These are phyloP conservation scores for Meripilus lineatus DNA, from an alignment of 1,284 basidiomycete species.

Conservation along the genomic window DNA sequence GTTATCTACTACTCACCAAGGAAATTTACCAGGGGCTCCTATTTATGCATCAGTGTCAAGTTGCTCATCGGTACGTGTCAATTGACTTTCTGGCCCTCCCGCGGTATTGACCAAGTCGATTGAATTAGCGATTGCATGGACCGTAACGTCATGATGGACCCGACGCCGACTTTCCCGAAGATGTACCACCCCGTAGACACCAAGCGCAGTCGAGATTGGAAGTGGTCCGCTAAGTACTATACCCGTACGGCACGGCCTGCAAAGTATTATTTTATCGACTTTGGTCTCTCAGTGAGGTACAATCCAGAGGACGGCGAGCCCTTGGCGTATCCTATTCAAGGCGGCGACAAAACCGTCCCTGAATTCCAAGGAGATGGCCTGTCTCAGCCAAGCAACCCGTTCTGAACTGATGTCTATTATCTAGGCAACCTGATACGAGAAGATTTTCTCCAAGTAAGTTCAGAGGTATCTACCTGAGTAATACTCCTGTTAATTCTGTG, in stretches of 20 bases:
- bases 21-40: conserved; percentile 25
- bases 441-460: too few species aligned
- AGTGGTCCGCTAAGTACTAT: conserved; percentile 20
- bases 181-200: conserved; percentile 22
- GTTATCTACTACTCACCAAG: not conserved
- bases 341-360: too few species aligned
- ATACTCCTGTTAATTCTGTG: too few species aligned
- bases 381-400: too few species aligned
- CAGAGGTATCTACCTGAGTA: too few species aligned
- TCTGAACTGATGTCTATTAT: too few species aligned
- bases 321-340: conserved; percentile 10
- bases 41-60: conserved; percentile 30
- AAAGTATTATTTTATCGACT: conserved; percentile 33
- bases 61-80: conserved; percentile 4
- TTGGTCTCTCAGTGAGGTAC: conserved; percentile 30
- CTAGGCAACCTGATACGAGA: too few species aligned
- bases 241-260: conserved; percentile 25
- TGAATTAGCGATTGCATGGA: conserved; percentile 7
- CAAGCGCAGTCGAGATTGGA: conserved; percentile 13
- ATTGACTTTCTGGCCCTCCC: conserved; percentile 6
- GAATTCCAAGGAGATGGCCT: too few species aligned
- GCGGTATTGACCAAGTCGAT: conserved; percentile 13
- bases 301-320: conserved; percentile 7
- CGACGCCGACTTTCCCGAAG: conserved; percentile 22
- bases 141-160: conserved; percentile 36